These are phyloP conservation scores for Trametes hirsuta DNA, from an alignment of 1,284 basidiomycete genomes.

Conservation along the genomic window DNA sequence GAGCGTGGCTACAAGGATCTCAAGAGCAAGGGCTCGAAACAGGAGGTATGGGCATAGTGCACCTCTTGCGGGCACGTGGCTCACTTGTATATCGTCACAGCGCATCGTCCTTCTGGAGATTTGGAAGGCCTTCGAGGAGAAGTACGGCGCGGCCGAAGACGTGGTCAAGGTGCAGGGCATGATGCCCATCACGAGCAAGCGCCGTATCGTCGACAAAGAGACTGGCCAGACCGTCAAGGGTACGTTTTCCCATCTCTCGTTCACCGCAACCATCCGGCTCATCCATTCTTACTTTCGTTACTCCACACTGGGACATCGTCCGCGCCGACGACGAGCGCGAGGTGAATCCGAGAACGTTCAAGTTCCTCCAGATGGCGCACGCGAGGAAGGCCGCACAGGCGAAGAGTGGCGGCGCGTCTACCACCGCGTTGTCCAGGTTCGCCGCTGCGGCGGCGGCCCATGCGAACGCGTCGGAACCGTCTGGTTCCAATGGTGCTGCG, in stretches of 20 bases:
- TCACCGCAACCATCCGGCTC: slow-evolving; percentile 39
- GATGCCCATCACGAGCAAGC: slow-evolving; percentile 91
- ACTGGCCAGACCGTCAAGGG: slow-evolving; percentile 87
- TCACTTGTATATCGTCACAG: slow-evolving; percentile 39
- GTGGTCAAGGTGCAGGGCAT: slow-evolving; percentile 82
- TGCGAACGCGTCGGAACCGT: not conserved
- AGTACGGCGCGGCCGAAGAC: slow-evolving; percentile 71
- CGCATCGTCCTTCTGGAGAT: slow-evolving; percentile 89
- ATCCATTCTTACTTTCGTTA: not conserved
- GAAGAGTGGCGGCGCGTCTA: slow-evolving; percentile 29
- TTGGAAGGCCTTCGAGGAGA: slow-evolving; percentile 91
- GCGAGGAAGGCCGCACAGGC: slow-evolving; percentile 73
- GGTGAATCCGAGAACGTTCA: slow-evolving; percentile 90
- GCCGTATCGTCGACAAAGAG: slow-evolving; percentile 81
- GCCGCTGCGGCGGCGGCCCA: slow-evolving; percentile 19
- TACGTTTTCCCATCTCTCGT: slow-evolving; percentile 38
- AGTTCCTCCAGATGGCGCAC: slow-evolving; percentile 92
- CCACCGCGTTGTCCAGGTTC: slow-evolving; percentile 28
- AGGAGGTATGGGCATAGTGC: slow-evolving; percentile 63
- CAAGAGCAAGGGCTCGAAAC: slow-evolving; percentile 79
- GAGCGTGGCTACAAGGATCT: slow-evolving; percentile 86
- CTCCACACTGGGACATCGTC: slow-evolving; percentile 87
- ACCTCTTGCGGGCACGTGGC: not conserved
- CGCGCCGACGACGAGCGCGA: slow-evolving; percentile 95
- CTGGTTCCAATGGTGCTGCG: not conserved